Conservation (phyloP, 306 rosid species). For the Hippophae rhamnoides region DNA sequence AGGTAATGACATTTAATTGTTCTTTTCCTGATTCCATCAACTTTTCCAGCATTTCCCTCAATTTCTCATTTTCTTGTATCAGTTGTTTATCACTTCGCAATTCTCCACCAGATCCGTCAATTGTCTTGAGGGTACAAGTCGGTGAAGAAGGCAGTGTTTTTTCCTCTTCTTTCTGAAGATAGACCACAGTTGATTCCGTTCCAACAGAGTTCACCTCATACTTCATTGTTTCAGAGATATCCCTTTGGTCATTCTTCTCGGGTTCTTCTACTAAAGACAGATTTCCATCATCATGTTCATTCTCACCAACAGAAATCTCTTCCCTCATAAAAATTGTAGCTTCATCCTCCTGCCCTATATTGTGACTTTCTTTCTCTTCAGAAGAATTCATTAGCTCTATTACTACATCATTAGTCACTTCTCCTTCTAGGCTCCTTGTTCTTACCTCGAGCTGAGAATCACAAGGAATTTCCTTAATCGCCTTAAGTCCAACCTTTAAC, state of each 20-base stretch:
- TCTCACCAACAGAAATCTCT: not conserved
- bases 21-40: conserved; percentile 54
- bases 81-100: conserved; percentile 15
- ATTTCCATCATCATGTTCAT: not conserved
- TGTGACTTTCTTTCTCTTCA: not conserved
- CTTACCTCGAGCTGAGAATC: not conserved
- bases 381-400: not conserved
- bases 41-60: conserved; percentile 48
- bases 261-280: not conserved
- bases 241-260: not conserved
- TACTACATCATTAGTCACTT: not conserved
- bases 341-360: not conserved
- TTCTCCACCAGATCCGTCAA: not conserved
- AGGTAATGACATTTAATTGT: conserved; percentile 47
- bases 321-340: not conserved
- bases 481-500: conserved; percentile 8
- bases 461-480: conserved; percentile 10
- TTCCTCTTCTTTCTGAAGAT: conserved; percentile 1
- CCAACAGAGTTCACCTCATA: not conserved
- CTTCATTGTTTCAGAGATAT: not conserved
- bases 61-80: conserved; percentile 44
- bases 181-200: not conserved
- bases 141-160: conserved; percentile 1
- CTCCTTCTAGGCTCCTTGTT: not conserved
- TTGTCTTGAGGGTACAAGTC: not conserved